These are phyloP conservation scores for Trypanosoma platydactyli DNA, from an alignment of 208 protist species.

Conservation along the genomic window DNA sequence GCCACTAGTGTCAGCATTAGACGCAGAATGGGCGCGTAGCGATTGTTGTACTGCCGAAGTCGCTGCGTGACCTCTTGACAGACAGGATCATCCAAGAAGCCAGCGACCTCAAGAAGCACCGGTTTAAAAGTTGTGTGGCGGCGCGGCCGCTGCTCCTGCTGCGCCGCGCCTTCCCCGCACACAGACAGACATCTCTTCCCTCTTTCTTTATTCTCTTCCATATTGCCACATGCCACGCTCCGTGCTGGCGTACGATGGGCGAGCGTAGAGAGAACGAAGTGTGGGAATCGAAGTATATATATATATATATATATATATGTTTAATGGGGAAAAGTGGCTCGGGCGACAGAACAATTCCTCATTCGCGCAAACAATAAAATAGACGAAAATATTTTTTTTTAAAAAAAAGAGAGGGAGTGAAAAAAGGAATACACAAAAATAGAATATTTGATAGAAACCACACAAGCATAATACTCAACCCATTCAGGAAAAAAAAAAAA, in stretches of 20 bases:
- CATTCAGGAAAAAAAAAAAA: conserved; percentile 21
- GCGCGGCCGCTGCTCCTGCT: background rate
- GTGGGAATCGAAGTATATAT: conserved; percentile 19
- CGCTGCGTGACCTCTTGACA: conserved; percentile 34
- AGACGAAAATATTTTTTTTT: too few species aligned
- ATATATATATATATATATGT: background rate
- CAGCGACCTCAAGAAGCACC: conserved; percentile 52
- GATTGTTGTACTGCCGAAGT: conserved; percentile 61
- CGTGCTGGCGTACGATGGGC: too few species aligned
- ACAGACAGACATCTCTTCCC: too few species aligned
- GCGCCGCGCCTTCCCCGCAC: too few species aligned
- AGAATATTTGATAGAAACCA: background rate
- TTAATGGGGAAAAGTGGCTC: background rate
- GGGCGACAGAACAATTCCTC: background rate
- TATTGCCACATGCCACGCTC: too few species aligned
- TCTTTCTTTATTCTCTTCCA: background rate
- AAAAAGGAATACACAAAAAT: background rate
- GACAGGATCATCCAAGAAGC: conserved; percentile 42
- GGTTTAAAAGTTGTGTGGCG: conserved; percentile 14
- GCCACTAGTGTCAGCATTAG: conserved; percentile 52
- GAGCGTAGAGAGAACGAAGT: background rate
- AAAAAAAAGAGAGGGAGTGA: background rate
- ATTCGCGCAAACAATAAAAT: background rate
- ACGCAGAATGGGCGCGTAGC: conserved; percentile 63
- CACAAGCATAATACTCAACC: background rate